phyloP scores from a whole-genome alignment of 805 yeast species.

The Lachancea sp. region DNA sequence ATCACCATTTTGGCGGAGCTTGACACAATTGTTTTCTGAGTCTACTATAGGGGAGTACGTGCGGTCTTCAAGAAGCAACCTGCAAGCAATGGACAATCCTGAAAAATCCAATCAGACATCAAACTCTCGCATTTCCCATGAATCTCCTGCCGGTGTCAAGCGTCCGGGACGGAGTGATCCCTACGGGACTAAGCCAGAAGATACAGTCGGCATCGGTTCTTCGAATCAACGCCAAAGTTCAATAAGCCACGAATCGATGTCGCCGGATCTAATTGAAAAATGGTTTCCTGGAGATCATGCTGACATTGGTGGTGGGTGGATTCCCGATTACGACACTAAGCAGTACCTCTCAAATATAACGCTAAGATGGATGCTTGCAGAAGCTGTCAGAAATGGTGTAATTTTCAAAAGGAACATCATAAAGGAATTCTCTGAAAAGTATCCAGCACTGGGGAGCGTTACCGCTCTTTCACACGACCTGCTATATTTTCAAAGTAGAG shows the following conservation, averaged over 20 bases:
- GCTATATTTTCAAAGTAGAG: slow-evolving; percentile 29
- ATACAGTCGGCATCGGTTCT: not conserved
- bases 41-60: not conserved
- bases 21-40: not conserved
- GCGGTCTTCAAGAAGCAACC: not conserved
- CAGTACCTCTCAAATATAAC: slow-evolving; percentile 43
- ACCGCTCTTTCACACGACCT: slow-evolving; percentile 49
- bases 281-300: slow-evolving; percentile 70
- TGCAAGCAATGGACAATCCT: not conserved
- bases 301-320: slow-evolving; percentile 68
- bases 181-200: not conserved
- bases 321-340: slow-evolving; percentile 36
- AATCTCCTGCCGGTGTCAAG: not conserved
- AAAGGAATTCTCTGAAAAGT: slow-evolving; percentile 35
- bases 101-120: not conserved
- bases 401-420: slow-evolving; percentile 38
- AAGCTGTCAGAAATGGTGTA: slow-evolving; percentile 47
- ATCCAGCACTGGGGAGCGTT: slow-evolving; percentile 38
- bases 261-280: slow-evolving; percentile 37
- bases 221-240: not conserved
- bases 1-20: slow-evolving; percentile 8
- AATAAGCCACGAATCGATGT: slow-evolving; percentile 8
- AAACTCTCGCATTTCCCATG: not conserved
- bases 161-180: not conserved
- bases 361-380: slow-evolving; percentile 55